Conservation (phyloP, 257 asterid genomes). For the Capsicum pubescens region DNA sequence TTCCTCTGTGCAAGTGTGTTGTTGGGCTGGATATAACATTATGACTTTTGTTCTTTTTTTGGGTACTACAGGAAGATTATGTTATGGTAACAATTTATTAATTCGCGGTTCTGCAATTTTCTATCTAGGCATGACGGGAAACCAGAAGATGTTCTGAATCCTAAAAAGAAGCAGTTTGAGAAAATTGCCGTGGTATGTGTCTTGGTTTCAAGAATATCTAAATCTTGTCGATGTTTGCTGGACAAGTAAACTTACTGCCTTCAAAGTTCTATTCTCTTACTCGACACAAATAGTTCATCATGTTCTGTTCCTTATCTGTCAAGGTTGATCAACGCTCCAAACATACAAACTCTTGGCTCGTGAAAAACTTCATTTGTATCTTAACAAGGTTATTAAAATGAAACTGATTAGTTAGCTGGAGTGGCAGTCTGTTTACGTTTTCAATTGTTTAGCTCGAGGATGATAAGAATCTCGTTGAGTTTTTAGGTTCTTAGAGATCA, state of each 20-base stretch:
- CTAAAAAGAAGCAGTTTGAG: slow-evolving; percentile 97
- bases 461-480: neutral
- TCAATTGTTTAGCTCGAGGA: neutral
- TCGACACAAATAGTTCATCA: neutral
- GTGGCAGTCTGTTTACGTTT: neutral
- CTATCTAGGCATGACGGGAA: slow-evolving; percentile 70
- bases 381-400: neutral
- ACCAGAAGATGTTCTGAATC: slow-evolving; percentile 92
- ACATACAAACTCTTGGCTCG: neutral
- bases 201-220: neutral
- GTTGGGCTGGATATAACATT: neutral
- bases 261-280: neutral
- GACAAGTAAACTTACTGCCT: neutral
- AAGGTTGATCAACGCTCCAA: neutral
- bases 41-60: neutral
- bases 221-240: neutral
- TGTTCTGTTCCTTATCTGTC: neutral
- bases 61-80: neutral
- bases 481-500: neutral
- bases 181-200: slow-evolving; percentile 80
- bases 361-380: neutral
- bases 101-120: neutral
- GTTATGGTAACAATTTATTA: neutral
- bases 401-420: neutral
- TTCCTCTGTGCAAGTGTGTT: neutral